Evolutionary conservation across 2,329 filamentous ascomycete species (phyloP).

Genomic region (Penicillium sp.): DNA sequence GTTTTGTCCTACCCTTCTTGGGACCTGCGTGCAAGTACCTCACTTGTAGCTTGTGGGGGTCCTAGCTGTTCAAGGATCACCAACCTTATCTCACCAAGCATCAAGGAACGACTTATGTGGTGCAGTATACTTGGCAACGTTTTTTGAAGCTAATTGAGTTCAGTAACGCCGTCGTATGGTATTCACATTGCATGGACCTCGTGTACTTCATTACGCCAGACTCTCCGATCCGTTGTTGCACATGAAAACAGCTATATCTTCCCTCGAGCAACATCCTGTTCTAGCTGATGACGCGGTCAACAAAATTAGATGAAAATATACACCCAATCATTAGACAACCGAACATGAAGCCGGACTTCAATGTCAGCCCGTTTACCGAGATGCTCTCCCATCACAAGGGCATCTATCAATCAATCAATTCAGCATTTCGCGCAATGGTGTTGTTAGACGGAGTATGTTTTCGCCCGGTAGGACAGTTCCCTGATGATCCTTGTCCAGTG

Average conservation of each 20-base stretch:
- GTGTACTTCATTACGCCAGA: not conserved
- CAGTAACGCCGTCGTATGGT: slow-evolving; percentile 7
- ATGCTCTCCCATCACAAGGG: not conserved
- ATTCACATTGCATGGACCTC: slow-evolving; percentile 4
- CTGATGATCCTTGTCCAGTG: not conserved
- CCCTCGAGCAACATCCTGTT: not conserved
- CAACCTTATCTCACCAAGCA: not conserved
- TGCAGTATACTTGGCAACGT: not conserved
- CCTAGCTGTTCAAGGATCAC: not conserved
- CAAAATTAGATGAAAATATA: not conserved
- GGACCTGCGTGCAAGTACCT: not conserved
- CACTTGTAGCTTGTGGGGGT: not conserved
- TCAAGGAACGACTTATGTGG: not conserved
- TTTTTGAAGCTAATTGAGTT: not conserved
- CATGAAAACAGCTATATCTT: not conserved
- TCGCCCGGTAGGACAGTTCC: not conserved
- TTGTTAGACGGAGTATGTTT: not conserved
- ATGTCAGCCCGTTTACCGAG: not conserved
- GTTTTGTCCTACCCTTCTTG: slow-evolving; percentile 13
- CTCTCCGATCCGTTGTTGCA: not conserved
- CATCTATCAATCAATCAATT: not conserved
- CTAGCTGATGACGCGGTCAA: not conserved
- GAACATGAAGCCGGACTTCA: not conserved
- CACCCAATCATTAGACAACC: not conserved
- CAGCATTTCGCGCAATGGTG: not conserved